Evolutionary conservation across 495 filamentous ascomycete species (phyloP), one percentile per base, ranked within the genome.

Genomic region (Halenospora varia): DNA sequence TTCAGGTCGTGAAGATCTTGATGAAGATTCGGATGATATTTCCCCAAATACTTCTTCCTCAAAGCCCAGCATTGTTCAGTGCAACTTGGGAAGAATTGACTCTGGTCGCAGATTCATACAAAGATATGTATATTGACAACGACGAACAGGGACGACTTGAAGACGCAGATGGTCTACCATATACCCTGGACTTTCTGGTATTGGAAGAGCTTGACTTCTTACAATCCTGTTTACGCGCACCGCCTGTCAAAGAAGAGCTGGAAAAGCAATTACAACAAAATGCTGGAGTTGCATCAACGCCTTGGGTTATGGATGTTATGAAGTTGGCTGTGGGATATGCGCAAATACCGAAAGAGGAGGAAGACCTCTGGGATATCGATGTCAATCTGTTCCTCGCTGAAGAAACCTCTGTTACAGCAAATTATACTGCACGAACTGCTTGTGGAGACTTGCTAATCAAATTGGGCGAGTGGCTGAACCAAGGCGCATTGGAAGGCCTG

Each of bases 291-390:
- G 73, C 82, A 48, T 73, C 78, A 23, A 82, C 80, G 8, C 80
- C 80, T 2, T 96, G 92, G 92, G 72, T 96, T 17, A 77, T 86
- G 17, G 88, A 96, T 60, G 80, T 96, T 19, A 83, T 95, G 80
- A 85, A 87, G 67, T 73, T 96, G 22, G 79, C 88, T n/a, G 81
- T 88, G 3, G 83, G 85, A 2, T 96, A 95, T 68, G 85, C 90
- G n/a, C 90, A 95, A 60, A 95, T 98, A 60, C 89, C 90, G 2
- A 84, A 81, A 11, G 94, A 98, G 67, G 95, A 97, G 66, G 89
- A 95, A 70, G 89, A 88, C 8, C 74, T 98, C 24, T 98, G 94
- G 94, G 90, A 97, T 55, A 86, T 97, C 56, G 94, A 98, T 71
- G 84, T 96, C 53, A 97, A 95, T 48, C 79, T 97, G 1, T 98